Percentiles rank a stretch among this genome's conserved stretches.
Evolutionary conservation across 208 protist species (phyloP).

Genomic region (Porcisia hertigi): DNA sequence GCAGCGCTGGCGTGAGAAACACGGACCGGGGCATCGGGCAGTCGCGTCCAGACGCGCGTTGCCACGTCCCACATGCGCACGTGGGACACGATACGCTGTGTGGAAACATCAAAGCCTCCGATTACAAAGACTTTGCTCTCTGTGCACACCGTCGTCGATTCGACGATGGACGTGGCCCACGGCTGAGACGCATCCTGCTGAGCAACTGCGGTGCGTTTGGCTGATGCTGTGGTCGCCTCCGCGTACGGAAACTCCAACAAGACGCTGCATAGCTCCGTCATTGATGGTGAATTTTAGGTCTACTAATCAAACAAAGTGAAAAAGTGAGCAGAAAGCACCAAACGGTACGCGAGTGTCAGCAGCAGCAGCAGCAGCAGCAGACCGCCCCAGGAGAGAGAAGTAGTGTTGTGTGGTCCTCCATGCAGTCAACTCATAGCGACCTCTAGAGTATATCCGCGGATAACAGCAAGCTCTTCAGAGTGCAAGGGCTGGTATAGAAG

Average conservation of each 20-base stretch:
- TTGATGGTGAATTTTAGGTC: neutral
- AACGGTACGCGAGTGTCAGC: neutral
- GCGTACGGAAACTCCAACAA: constrained; percentile 7
- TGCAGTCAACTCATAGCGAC: too few species aligned
- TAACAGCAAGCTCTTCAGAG: too few species aligned
- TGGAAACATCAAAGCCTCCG: constrained; percentile 3
- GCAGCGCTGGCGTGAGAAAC: constrained; percentile 13
- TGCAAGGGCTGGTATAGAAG: too few species aligned
- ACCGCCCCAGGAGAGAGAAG: neutral
- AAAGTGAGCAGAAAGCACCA: neutral
- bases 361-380: neutral
- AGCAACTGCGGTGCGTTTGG: constrained; percentile 1
- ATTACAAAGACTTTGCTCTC: constrained; percentile 7
- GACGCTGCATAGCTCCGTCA: neutral
- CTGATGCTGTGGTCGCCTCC: constrained; percentile 7
- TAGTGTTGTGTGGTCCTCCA: neutral
- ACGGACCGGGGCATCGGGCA: constrained; percentile 12
- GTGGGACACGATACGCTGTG: constrained; percentile 4
- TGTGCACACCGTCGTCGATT: constrained; percentile 9
- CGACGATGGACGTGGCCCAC: constrained; percentile 2
- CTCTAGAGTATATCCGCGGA: too few species aligned
- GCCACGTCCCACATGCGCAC: constrained; percentile 8
- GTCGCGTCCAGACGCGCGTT: constrained; percentile 8
- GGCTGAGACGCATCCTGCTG: neutral
- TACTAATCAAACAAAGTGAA: neutral